Conservation (phyloP, 768 basidiomycete genomes). For the Sarcomyxa edulis region DNA sequence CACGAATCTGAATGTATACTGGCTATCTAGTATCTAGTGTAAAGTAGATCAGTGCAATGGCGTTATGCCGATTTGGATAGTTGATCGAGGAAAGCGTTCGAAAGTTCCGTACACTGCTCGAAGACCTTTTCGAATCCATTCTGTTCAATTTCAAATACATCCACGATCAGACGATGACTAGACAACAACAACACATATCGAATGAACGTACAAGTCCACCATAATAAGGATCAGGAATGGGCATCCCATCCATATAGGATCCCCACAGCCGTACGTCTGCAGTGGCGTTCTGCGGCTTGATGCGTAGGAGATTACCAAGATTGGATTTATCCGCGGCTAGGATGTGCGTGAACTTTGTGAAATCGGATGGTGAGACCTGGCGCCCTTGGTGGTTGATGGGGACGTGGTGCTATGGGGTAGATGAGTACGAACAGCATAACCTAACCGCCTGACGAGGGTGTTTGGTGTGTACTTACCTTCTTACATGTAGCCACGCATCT, state of each 20-base stretch:
- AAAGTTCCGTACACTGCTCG: slow-evolving; percentile 67
- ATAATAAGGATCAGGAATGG: slow-evolving; percentile 86
- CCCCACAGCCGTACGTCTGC: slow-evolving; percentile 78
- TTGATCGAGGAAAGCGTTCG: slow-evolving; percentile 83
- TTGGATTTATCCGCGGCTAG: slow-evolving; percentile 82
- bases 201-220: slow-evolving; percentile 49
- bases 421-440: too few relatives aligned
- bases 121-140: slow-evolving; percentile 75
- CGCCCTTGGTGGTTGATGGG: slow-evolving; percentile 68
- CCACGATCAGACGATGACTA: too few relatives aligned
- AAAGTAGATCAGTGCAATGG: too few relatives aligned
- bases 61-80: too few relatives aligned
- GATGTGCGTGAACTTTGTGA: slow-evolving; percentile 74
- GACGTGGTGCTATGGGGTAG: slow-evolving; percentile 51
- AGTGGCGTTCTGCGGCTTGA: slow-evolving; percentile 44
- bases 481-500: slow-evolving; percentile 65
- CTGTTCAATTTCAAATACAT: too few relatives aligned
- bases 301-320: slow-evolving; percentile 51
- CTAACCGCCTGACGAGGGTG: background rate
- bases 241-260: slow-evolving; percentile 62
- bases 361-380: slow-evolving; percentile 65
- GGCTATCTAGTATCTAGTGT: too few relatives aligned
- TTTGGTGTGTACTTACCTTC: slow-evolving; percentile 40
- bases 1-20: too few relatives aligned
- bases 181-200: too few relatives aligned